These are phyloP conservation scores for Cavenderia fasciculata DNA, from an alignment of 78 protist species.

Conservation along the genomic window DNA sequence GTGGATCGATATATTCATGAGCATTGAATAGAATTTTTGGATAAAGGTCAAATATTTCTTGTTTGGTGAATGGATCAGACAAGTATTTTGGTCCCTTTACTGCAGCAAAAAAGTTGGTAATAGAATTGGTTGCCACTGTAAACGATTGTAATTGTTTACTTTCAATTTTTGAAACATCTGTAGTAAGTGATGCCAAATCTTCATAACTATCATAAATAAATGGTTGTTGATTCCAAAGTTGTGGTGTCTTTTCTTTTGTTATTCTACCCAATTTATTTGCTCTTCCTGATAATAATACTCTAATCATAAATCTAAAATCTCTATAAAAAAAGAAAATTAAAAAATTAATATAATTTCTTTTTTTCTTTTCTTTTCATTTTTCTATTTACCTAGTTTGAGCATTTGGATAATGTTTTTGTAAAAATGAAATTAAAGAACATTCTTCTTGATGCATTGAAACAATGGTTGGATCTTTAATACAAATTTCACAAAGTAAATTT, in stretches of 20 bases:
- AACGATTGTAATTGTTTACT: slow-evolving; percentile 34
- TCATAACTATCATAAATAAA: background rate
- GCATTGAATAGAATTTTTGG: slow-evolving; percentile 30
- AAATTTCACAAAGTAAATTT: background rate
- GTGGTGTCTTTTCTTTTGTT: background rate
- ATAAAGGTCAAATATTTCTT: slow-evolving; percentile 29
- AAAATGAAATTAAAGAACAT: slow-evolving; percentile 26
- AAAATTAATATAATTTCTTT: too few species aligned
- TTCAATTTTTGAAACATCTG: background rate
- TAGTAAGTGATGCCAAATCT: background rate
- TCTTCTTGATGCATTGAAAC: slow-evolving; percentile 14
- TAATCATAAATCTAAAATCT: slow-evolving; percentile 51
- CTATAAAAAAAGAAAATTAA: too few species aligned
- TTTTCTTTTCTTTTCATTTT: too few species aligned
- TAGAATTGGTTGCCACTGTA: background rate
- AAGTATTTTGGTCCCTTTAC: background rate
- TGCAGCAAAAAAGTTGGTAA: background rate
- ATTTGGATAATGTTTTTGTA: slow-evolving; percentile 14
- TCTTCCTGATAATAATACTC: slow-evolving; percentile 5
- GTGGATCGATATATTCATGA: slow-evolving; percentile 50
- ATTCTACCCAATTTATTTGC: background rate
- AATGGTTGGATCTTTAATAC: background rate
- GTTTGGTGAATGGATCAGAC: background rate
- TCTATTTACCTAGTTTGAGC: slow-evolving; percentile 2
- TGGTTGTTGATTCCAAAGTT: background rate